Base-by-base conservation (phyloP, 768 basidiomycete genomes). In the Tulasnella sp. region DNA sequence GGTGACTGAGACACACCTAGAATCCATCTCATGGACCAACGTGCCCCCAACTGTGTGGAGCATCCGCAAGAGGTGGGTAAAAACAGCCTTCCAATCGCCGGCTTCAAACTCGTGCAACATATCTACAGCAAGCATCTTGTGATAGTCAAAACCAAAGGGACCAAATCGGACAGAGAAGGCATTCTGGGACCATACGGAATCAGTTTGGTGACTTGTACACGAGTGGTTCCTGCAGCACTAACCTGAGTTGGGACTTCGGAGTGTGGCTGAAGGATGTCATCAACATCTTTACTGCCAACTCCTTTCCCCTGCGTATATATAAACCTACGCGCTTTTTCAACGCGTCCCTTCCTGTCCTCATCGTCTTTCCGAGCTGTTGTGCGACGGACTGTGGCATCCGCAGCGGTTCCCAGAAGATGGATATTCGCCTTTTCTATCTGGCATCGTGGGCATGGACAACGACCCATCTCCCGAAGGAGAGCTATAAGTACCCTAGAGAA, bases 31-130 rank as follows among this genome's bases (percentile, higher is more conserved):
- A 15, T 14, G 27, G 0, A 42, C 37, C 4, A 15, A 11, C 12
- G 25, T 31, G n/a, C 27, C 23, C 15, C 15, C 52, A n/a, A 41
- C n/a, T 21, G 37, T 32, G 9, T 55, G 19, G 2, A 55, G 36
- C 34, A 55, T 55, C 14, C 52, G 63, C 0, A 75, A 55, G 0
- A 75, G 62, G 31, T 77, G 75, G 1, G 60, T 66, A 29, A 75
- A 67, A 0, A 74, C 25, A 0, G 58, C 39, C 49, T 73, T 73
- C 65, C 71, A 74, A 0, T 70, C 63, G 0, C 75, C 73, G 0
- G 74, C 61, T 49, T 75, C 71, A 31, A 72, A 65, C 39, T 75
- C 70, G 34, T 75, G 74, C 56, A 76, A 41, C 12, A 75, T 60
- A 48, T 76, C 71, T 0, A 66, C 63, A 0, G 65, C 62, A 2